Evolutionary conservation across 2,329 filamentous ascomycete species (phyloP).

Genomic region (Xylaria hypoxylon): DNA sequence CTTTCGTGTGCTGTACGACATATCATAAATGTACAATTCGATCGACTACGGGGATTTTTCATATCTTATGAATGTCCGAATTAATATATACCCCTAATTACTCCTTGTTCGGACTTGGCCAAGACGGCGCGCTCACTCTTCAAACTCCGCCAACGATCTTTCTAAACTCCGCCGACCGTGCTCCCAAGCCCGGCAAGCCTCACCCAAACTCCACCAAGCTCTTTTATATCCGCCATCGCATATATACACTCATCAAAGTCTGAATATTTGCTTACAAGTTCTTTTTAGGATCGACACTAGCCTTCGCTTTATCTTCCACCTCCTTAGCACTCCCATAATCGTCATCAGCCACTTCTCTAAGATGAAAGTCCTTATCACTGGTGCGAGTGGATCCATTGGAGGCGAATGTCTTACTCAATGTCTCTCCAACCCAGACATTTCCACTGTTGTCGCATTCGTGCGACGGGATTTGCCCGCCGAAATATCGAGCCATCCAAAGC

Average conservation of each 20-base stretch:
- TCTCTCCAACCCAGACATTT: conserved; percentile 49
- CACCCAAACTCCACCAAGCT: conserved; percentile 11
- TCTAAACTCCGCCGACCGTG: conserved; percentile 24
- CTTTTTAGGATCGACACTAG: not conserved
- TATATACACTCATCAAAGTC: not conserved
- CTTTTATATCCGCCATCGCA: not conserved
- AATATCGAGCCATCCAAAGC: conserved; percentile 39
- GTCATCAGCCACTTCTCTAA: not conserved
- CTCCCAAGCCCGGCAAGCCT: not conserved
- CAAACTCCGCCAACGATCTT: conserved; percentile 24
- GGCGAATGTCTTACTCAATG: conserved; percentile 50
- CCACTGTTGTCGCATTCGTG: conserved; percentile 50
- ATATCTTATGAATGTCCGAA: no score
- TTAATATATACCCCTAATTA: not conserved
- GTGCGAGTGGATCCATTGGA: conserved; percentile 53
- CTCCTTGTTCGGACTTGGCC: not conserved
- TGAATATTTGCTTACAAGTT: not conserved
- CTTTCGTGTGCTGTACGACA: not conserved
- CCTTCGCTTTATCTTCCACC: not conserved
- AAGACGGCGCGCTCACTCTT: not conserved
- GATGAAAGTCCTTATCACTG: conserved; percentile 54
- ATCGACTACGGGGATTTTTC: no score
- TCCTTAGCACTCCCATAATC: not conserved
- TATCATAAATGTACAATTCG: not conserved
- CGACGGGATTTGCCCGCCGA: conserved; percentile 46